Evolutionary conservation across 176 grass and related monocot species (phyloP), one percentile per base, ranked within the genome.

Genomic region (Pontederia paniculata): DNA sequence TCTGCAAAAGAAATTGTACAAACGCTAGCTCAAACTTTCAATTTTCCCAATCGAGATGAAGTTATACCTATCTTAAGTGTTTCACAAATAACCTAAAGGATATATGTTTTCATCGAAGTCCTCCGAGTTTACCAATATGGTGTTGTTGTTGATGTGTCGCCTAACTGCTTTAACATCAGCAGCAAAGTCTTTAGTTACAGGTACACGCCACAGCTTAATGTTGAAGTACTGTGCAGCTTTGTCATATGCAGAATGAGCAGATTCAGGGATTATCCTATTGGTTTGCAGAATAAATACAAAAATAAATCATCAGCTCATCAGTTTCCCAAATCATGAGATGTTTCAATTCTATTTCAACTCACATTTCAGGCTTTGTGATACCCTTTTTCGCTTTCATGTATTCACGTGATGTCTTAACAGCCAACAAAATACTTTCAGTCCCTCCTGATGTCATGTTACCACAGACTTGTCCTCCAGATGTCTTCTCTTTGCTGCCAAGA

Each of bases 361-460:
- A 97, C 93, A 97, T 90, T 90, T 97, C 93, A 37, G 93, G 93
- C 65, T 76, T 84, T 73, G 77, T 82, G 45, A 97, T 90, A 22
- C 93, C 93, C 67, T 87, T 90, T 31, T 91, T 97, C 42, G 72
- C 68, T 42, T 44, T 77, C 93, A 97, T 97, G 86, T 91, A 97
- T 55, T 97, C 93, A 3, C 93, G 82, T 16, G 93, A 53, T 69
- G 93, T 77, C 84, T 97, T 97, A 62, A 97, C 86, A 68, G 93
- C 93, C 72, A 97, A 81, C 13, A 97, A 23, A 73, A 97, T 97
- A 74, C 93, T 97, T 70, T 97, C 93, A 10, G 93, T 97, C 57
- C 93, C 93, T 1, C 93, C 93, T 48, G 93, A 97, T 63, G 93
- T 97, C 93, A 91, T 97, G 61, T 97, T 97, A 45, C 93, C 93